A percentile compares a stretch with the other conserved stretches of the same genome.
These are phyloP conservation scores for Kluyveromyces dobzhanskii DNA, from an alignment of 805 yeast species.

Conservation along the genomic window DNA sequence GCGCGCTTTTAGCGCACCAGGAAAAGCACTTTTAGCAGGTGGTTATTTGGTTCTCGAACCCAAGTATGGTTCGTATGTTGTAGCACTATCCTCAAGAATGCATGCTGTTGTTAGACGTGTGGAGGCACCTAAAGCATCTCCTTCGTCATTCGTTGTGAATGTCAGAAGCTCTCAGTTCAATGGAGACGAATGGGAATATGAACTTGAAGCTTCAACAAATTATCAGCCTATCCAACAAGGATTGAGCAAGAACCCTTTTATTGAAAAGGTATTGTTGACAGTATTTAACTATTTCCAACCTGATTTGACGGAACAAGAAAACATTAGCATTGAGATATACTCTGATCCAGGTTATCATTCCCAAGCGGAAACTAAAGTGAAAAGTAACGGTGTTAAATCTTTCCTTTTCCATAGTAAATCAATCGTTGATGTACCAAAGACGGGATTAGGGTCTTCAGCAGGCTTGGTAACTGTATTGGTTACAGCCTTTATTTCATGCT, in stretches of 20 bases:
- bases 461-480: constrained; percentile 79
- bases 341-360: constrained; percentile 91
- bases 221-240: constrained; percentile 26
- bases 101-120: constrained; percentile 48
- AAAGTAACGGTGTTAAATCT: constrained; percentile 29
- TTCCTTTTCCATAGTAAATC: constrained; percentile 54
- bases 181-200: constrained; percentile 62
- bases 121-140: constrained; percentile 1
- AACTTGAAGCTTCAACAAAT: constrained; percentile 15
- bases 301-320: constrained; percentile 17
- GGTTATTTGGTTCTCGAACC: constrained; percentile 89
- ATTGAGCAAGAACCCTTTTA: constrained; percentile 55
- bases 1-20: constrained; percentile 80
- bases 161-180: constrained; percentile 72
- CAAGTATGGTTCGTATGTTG: constrained; percentile 62
- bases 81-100: constrained; percentile 86
- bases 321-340: constrained; percentile 49
- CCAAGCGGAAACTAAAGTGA: constrained; percentile 39
- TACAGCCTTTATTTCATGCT: constrained; percentile 53
- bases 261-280: constrained; percentile 51
- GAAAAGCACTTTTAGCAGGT: constrained; percentile 90
- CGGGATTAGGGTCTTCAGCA: constrained; percentile 95
- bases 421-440: constrained; percentile 74
- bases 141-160: constrained; percentile 26
- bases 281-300: constrained; percentile 46